Percentiles rank a stretch among this genome's conserved stretches.
Evolutionary conservation across 2,329 filamentous ascomycete genomes (phyloP).

Genomic region (Monilinia aucupariae): DNA sequence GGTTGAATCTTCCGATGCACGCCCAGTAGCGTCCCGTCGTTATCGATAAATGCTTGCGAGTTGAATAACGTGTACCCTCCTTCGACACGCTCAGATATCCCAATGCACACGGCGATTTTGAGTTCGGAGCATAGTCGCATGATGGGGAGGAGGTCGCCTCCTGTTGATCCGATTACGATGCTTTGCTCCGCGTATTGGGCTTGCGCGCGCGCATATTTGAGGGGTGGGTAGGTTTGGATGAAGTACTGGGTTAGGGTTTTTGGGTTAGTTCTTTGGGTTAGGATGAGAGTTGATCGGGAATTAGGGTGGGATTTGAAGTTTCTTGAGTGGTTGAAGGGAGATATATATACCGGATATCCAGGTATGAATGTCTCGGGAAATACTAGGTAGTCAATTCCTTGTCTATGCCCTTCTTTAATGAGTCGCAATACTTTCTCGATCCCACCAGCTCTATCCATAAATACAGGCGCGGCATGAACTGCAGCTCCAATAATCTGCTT

Average conservation of each 20-base stretch:
- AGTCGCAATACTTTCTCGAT: not conserved
- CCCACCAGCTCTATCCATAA: not conserved
- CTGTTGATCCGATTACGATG: not conserved
- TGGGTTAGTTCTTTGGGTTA: not conserved
- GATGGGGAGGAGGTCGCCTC: not conserved
- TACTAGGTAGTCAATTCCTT: not conserved
- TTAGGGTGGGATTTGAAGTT: too few species aligned
- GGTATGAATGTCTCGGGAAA: conserved; percentile 10
- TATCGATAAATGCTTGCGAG: not conserved
- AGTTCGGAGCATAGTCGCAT: not conserved
- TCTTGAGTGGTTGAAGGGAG: too few species aligned
- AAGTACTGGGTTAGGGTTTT: not conserved
- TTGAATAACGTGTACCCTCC: not conserved
- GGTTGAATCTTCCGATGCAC: conserved; percentile 1
- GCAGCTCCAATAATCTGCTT: not conserved
- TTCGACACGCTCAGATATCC: not conserved
- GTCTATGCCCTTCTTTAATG: not conserved
- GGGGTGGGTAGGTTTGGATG: not conserved
- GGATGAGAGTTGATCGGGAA: not conserved
- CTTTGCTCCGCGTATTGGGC: not conserved
- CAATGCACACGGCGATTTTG: not conserved
- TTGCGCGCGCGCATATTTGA: not conserved
- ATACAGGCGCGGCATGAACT: not conserved
- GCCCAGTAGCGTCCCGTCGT: not conserved
- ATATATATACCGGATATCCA: conserved; percentile 3